Evolutionary conservation across 169 alveolate genomes (phyloP), one percentile per base, ranked within the genome.

Genomic region (Plasmodium vivax): DNA sequence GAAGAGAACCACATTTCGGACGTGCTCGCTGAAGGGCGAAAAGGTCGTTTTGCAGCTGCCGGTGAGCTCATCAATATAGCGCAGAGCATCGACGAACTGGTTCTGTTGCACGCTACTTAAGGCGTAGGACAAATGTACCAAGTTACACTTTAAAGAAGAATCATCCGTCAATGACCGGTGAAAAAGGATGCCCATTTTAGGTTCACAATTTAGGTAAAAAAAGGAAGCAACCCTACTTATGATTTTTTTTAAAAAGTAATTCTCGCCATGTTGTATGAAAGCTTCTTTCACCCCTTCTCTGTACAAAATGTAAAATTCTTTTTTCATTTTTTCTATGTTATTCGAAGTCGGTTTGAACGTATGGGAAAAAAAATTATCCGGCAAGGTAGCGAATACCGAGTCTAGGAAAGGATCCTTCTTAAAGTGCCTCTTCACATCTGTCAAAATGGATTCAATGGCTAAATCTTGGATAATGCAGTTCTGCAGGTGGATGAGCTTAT

Each of bases 391-490:
- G 23, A 90, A 68, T 27, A 82, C 45, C 14, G 82, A 58, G 34
- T 90, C 54, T 68, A 90, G 83, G 73, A 80, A 90, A 7, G 68
- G 36, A 71, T 79, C 94, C 62, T 81, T 90, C 41, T 90, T 36
- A 38, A 90, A 58, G 14, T 81, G 0, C 4, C 72, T 81, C 51
- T 81, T 79, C 74, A 90, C 80, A 34, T 90, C 94, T 6, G 27
- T 34, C 41, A 90, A 90, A 19, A 81, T 58, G 27, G 73, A n/a
- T 30, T 90, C 94, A 36, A 90, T 81, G 38, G 94, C 71, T 38
- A 90, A 56, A 51, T 90, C 91, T 58, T 90, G 94, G 27, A 90
- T 80, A 80, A 90, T 38, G 45, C 94, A 90, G 83, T 90, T 90
- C 38, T 90, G 94, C 83, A 90, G 36, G 81, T 79, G 16, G 23